Base-by-base conservation (phyloP, 2,329 filamentous ascomycete genomes). In the Botrytis cinerea region DNA sequence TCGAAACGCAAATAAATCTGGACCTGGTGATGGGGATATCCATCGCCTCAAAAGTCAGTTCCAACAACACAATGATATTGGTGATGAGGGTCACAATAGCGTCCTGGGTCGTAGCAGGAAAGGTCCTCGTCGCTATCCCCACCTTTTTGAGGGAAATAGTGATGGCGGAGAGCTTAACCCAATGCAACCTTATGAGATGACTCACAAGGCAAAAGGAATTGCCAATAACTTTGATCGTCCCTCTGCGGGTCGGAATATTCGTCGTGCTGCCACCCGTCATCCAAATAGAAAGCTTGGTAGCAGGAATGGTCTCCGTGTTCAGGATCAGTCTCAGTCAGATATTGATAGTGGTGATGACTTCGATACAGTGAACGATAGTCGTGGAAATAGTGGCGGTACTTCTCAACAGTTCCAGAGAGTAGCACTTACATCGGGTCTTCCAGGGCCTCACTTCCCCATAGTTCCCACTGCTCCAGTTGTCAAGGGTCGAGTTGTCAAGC, bases 401-500 rank as follows among this genome's bases (percentile, higher is more conserved):
- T 20, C 48, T 28, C 66, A 38, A 32, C 48, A 69, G 28, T 69
- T 57, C 35, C 66, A 69, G n/a, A 38, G 48, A 43, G 66, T 57
- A n/a, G 28, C 66, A 25, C 35, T 69, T 32, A 25, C 25, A 32
- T 40, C 66, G 40, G 66, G 48, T 25, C 48, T 43, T 43, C 66
- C 48, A 14, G 38, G 40, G 48, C 35, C 66, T 45, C 38, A 38
- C 2, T 57, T 69, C 18, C 25, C 64, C 20, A 6, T 54, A 54
- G 16, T 48, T 54, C 46, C 64, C 7, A 28, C 35, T 54, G 35
- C 64, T 7, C 66, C 66, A 14, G 12, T 8, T 32, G 60, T 73
- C n/a, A n/a, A 66, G 10, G 60, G 60, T 40, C 72, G 68, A 66
- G 25, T 73, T 32, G 69, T 73, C 59, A 71, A 57, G 45, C 72